phyloP scores from a whole-genome alignment of 106 monocot species.

The Dendrobium huoshanense region DNA sequence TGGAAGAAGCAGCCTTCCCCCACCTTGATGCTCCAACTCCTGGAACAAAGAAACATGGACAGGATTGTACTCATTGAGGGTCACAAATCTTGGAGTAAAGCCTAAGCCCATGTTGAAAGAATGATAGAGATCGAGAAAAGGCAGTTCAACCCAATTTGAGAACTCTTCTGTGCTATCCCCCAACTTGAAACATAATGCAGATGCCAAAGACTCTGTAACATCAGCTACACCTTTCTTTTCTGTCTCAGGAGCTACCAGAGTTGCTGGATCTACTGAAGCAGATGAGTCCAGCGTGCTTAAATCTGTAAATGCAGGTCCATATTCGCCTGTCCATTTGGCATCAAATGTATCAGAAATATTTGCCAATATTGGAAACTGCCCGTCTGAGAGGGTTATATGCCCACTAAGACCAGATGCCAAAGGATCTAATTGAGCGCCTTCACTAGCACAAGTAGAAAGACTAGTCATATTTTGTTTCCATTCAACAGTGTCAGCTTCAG shows the following conservation, averaged over 20 bases:
- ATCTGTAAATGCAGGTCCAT: constrained; percentile 17
- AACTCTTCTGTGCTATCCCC: constrained; percentile 33
- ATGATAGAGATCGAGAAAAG: constrained; percentile 50
- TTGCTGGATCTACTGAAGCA: constrained; percentile 9
- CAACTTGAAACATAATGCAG: constrained; percentile 20
- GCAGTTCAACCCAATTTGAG: constrained; percentile 41
- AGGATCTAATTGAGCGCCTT: constrained; percentile 31
- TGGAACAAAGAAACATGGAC: constrained; percentile 36
- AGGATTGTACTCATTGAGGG: constrained; percentile 51
- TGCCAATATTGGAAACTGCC: constrained; percentile 43
- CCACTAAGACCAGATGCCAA: constrained; percentile 27
- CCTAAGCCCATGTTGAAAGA: constrained; percentile 46
- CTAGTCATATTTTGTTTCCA: constrained; percentile 20
- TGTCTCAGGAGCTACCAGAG: constrained; percentile 15
- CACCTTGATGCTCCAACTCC: constrained; percentile 37
- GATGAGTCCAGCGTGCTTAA: constrained; percentile 14
- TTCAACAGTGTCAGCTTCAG: constrained; percentile 15
- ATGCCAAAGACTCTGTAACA: constrained; percentile 19
- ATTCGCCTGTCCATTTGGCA: constrained; percentile 75
- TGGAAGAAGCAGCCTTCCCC: constrained; percentile 57
- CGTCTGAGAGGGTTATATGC: constrained; percentile 60
- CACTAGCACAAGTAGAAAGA: constrained; percentile 35
- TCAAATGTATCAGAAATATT: constrained; percentile 70
- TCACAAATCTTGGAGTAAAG: constrained; percentile 19
- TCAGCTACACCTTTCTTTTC: constrained; percentile 23